Evolutionary conservation across 495 filamentous ascomycete genomes (phyloP).

Genomic region (Hypoxylon intermedium): DNA sequence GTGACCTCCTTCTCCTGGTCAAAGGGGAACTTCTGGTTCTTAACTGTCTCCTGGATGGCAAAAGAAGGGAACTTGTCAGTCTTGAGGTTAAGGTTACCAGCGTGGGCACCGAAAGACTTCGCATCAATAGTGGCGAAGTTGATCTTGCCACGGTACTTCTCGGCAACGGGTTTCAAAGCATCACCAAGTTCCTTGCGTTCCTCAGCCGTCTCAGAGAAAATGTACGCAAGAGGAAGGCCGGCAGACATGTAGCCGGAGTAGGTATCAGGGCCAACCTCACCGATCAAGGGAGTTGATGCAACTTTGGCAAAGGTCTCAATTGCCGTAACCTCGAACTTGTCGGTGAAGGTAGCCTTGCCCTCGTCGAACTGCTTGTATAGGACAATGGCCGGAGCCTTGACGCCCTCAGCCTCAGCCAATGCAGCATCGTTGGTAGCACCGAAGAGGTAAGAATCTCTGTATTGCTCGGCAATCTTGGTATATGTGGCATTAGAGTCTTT

Average conservation of each 20-base stretch:
- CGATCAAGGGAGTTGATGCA: conserved; percentile 87
- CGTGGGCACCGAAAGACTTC: conserved; percentile 92
- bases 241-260: conserved; percentile 96
- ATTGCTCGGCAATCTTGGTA: conserved; percentile 76
- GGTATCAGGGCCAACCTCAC: conserved; percentile 97
- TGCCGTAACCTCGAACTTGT: conserved; percentile 75
- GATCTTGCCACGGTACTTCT: conserved; percentile 80
- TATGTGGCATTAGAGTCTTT: conserved; percentile 85
- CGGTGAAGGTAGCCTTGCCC: conserved; percentile 84
- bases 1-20: conserved; percentile 85
- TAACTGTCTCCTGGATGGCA: conserved; percentile 93
- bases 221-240: conserved; percentile 93
- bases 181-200: conserved; percentile 82
- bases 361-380: conserved; percentile 99
- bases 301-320: conserved; percentile 85
- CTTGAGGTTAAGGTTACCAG: conserved; percentile 96
- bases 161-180: conserved; percentile 67
- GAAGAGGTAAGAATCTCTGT: conserved; percentile 92
- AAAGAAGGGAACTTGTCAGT: conserved; percentile 94
- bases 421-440: conserved; percentile 81
- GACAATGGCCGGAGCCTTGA: conserved; percentile 83
- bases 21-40: conserved; percentile 97
- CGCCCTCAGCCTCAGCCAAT: conserved; percentile 88
- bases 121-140: conserved; percentile 99
- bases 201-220: conserved; percentile 93